These are phyloP conservation scores for Eimeria praecox DNA, from an alignment of 169 alveolate genomes.

Conservation along the genomic window DNA sequence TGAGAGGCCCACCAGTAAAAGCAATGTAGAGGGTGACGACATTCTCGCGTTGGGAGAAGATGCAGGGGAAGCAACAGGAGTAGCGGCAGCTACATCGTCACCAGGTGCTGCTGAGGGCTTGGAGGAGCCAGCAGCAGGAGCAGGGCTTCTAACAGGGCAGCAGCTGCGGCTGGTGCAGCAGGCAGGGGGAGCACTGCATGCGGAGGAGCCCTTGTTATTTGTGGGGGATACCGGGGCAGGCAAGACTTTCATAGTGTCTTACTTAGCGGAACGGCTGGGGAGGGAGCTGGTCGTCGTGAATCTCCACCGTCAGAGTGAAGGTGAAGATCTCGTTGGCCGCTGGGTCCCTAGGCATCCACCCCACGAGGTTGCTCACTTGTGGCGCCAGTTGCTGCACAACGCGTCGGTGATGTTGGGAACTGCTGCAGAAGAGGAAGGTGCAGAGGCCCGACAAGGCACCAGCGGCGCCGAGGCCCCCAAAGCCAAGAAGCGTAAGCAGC, in stretches of 20 bases:
- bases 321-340: slow-evolving; percentile 94
- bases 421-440: not conserved
- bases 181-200: slow-evolving; percentile 88
- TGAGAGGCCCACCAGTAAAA: not conserved
- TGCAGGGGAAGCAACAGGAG: not conserved
- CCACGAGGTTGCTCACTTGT: slow-evolving; percentile 10
- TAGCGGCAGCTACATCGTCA: slow-evolving; percentile 4
- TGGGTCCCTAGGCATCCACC: slow-evolving; percentile 84
- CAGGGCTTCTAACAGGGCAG: slow-evolving; percentile 83
- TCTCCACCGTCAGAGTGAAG: slow-evolving; percentile 95
- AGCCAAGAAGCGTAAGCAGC: slow-evolving; percentile 9
- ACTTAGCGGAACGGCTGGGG: slow-evolving; percentile 92
- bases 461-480: slow-evolving; percentile 40
- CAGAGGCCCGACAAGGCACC: not conserved
- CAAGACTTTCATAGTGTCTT: slow-evolving; percentile 97
- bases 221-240: slow-evolving; percentile 99
- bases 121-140: slow-evolving; percentile 1
- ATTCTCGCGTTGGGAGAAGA: not conserved
- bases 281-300: slow-evolving; percentile 95
- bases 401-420: not conserved
- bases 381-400: slow-evolving; percentile 28
- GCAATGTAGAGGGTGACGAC: not conserved
- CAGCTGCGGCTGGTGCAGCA: slow-evolving; percentile 92
- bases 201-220: slow-evolving; percentile 97
- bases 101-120: slow-evolving; percentile 1